A percentile compares a stretch with the other conserved stretches of the same genome.
phyloP scores from a whole-genome alignment of 1,284 basidiomycete genomes.

The Ustanciosporium gigantosporum region DNA sequence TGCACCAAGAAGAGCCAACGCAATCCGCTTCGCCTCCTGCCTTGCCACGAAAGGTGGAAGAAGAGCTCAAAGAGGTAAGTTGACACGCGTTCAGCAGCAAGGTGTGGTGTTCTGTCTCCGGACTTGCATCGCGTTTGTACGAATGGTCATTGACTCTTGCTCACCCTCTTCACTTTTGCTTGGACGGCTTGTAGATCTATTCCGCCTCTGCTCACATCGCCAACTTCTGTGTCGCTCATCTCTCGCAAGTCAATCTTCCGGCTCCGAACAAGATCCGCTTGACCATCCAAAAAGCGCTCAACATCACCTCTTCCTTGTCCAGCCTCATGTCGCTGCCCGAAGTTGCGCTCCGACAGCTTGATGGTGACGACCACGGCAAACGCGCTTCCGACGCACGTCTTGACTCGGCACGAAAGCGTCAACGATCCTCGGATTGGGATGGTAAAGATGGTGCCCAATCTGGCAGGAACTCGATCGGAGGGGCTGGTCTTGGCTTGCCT shows the following conservation, averaged over 20 bases:
- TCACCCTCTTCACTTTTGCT: too few species aligned
- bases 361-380: slow-evolving; percentile 27
- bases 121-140: not conserved
- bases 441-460: slow-evolving; percentile 3
- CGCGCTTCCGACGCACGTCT: slow-evolving; percentile 29
- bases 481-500: too few species aligned
- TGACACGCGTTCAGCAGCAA: too few species aligned
- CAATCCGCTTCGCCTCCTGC: not conserved
- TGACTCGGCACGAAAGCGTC: slow-evolving; percentile 37
- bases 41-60: not conserved
- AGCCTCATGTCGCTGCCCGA: slow-evolving; percentile 41
- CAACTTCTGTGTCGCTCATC: slow-evolving; percentile 42
- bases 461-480: not conserved
- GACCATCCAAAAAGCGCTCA: slow-evolving; percentile 39
- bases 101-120: not conserved
- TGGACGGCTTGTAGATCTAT: too few species aligned
- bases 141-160: not conserved
- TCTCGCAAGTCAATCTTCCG: slow-evolving; percentile 28
- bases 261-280: slow-evolving; percentile 35
- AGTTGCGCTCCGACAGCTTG: slow-evolving; percentile 31
- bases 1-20: not conserved
- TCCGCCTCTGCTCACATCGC: slow-evolving; percentile 41
- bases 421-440: slow-evolving; percentile 35
- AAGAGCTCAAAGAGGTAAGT: slow-evolving; percentile 1
- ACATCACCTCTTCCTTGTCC: slow-evolving; percentile 45